A percentile compares a stretch with the other conserved stretches of the same genome.
These are phyloP conservation scores for Quercus cerris DNA, from an alignment of 306 rosid genomes.

Conservation along the genomic window DNA sequence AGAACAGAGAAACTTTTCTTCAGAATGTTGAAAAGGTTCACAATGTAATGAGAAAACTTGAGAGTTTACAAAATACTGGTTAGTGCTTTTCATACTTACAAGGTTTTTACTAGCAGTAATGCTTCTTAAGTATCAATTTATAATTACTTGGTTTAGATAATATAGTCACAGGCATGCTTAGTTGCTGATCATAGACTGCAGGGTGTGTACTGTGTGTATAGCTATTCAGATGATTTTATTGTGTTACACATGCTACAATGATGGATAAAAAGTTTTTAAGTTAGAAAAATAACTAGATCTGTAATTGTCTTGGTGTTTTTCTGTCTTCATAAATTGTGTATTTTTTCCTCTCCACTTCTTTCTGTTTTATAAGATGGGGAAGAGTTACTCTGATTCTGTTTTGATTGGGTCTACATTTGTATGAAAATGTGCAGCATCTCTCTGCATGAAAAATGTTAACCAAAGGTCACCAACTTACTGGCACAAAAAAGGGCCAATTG, in stretches of 20 bases:
- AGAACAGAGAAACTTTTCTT: slow-evolving; percentile 68
- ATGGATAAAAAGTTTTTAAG: not conserved
- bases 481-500: not conserved
- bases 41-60: slow-evolving; percentile 48
- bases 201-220: not conserved
- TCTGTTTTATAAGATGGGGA: not conserved
- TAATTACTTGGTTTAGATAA: not conserved
- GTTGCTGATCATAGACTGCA: not conserved
- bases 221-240: not conserved
- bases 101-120: not conserved
- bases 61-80: slow-evolving; percentile 60
- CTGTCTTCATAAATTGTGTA: not conserved
- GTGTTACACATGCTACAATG: too few relatives aligned
- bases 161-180: too few relatives aligned
- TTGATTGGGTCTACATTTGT: not conserved
- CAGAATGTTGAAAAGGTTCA: slow-evolving; percentile 66
- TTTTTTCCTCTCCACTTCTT: not conserved
- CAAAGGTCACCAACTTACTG: not conserved
- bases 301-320: not conserved
- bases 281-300: not conserved
- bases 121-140: not conserved
- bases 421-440: not conserved
- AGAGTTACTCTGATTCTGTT: not conserved
- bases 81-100: slow-evolving; percentile 16
- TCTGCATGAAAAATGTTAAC: not conserved